Base-by-base conservation (phyloP, 768 basidiomycete genomes). In the Sarcodon aspratus region DNA sequence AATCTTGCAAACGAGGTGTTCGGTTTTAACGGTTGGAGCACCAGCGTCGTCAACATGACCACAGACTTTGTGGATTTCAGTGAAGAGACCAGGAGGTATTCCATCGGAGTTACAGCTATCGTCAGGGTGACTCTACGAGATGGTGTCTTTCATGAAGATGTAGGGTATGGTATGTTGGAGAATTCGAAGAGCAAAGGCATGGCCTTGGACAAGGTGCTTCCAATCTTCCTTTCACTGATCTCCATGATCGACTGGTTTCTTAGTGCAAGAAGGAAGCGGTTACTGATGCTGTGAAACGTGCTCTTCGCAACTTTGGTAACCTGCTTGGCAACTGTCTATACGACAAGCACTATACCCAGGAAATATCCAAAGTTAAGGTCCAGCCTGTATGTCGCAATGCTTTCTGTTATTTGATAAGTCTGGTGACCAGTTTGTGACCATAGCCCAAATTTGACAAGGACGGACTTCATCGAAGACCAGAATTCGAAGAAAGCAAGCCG, bases 221-320 rank as follows among this genome's bases (percentile, higher is more conserved):
- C 40, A 8, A 13, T 48, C 50, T 7, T 35, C 34, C 18, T 45
- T 36, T 36, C 33, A 33, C 3, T 44, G 36, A 31, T 12, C 43
- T 49, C 50, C 8, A 35, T 37, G 45, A 5, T 38, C 33, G 35
- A n/a, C 44, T 5, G 13, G 13, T 38, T 17, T 44, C 51, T 12
- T 57, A 99, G 96, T 92, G 89, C 61, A 97, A 97, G 74, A 99
- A 99, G 57, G 96, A 98, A 62, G 94, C 96, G 1, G 84, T 97
- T 0, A 99, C 96, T 0, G 96, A 99, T 56, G 95, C 76, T 0
- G 68, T 95, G 48, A 99, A 99, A 65, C 82, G 95, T 33, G 80
- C 92, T 1, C 72, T 99, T 8, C 74, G 91, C 21, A 90, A 81
- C 54, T 99, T 98, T 60, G 96, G 96, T 36, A 96, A 94, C 61